Evolutionary conservation across 2,329 filamentous ascomycete species (phyloP).

Genomic region (Coniochaeta sp.): DNA sequence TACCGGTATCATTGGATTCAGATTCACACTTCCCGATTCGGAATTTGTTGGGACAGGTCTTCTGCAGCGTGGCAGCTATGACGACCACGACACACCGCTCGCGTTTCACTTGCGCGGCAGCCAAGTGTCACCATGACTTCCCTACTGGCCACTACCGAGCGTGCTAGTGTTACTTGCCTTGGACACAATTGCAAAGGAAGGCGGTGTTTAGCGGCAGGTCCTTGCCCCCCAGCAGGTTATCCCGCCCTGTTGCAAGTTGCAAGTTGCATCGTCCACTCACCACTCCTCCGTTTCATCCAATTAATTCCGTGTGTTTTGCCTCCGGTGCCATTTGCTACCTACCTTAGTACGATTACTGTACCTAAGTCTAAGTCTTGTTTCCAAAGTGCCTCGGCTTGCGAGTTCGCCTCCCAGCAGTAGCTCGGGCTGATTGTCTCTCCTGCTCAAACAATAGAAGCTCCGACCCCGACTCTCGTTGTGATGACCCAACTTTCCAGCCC

Average conservation of each 20-base stretch:
- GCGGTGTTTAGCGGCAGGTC: neutral
- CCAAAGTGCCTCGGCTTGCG: neutral
- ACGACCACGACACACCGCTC: neutral
- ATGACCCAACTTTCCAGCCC: neutral
- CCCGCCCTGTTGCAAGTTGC: neutral
- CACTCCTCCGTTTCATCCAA: neutral
- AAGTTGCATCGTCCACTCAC: neutral
- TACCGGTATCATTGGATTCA: neutral
- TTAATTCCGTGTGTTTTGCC: neutral
- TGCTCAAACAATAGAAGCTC: neutral
- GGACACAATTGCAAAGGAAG: neutral
- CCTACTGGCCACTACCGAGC: neutral
- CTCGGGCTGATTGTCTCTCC: neutral
- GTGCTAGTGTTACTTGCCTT: neutral
- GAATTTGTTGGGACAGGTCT: slow-evolving; percentile 1
- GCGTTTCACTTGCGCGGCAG: neutral
- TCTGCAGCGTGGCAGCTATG: neutral
- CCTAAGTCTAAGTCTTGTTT: neutral
- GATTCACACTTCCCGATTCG: neutral
- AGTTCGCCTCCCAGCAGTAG: neutral
- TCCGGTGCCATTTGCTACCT: neutral
- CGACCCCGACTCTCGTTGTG: neutral
- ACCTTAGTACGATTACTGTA: too few relatives aligned
- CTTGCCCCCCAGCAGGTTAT: neutral
- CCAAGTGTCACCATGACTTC: neutral